Percentiles rank a stretch among this genome's conserved stretches.
These are phyloP conservation scores for Candida chauliodis DNA, from an alignment of 805 yeast genomes.

Conservation along the genomic window DNA sequence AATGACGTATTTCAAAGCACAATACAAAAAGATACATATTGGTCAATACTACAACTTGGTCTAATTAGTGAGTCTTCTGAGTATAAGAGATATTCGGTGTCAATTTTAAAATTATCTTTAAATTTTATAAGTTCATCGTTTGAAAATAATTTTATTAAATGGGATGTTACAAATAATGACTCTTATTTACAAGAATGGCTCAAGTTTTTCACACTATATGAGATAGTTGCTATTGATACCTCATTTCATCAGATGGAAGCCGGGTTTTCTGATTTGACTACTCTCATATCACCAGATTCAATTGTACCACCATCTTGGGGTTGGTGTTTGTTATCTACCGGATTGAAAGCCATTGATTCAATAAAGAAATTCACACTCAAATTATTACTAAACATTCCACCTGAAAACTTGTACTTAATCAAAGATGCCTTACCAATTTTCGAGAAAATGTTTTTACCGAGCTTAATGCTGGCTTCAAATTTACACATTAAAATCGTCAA, in stretches of 20 bases:
- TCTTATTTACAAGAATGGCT: conserved; percentile 57
- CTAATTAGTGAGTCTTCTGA: conserved; percentile 58
- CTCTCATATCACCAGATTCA: conserved; percentile 47
- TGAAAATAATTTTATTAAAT: conserved; percentile 35
- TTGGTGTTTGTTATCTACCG: conserved; percentile 67
- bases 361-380: conserved; percentile 60
- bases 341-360: conserved; percentile 73
- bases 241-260: conserved; percentile 84
- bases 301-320: conserved; percentile 69
- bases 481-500: conserved; percentile 41
- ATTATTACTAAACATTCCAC: conserved; percentile 51
- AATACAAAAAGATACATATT: conserved; percentile 38
- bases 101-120: conserved; percentile 61
- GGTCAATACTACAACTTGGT: conserved; percentile 57
- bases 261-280: conserved; percentile 60
- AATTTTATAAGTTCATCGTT: conserved; percentile 39
- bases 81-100: conserved; percentile 62
- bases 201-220: conserved; percentile 68
- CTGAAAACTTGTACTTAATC: conserved; percentile 36
- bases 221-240: conserved; percentile 79
- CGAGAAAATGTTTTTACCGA: conserved; percentile 50
- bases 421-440: conserved; percentile 40
- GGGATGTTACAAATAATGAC: conserved; percentile 33
- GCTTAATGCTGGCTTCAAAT: conserved; percentile 60
- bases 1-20: conserved; percentile 23